Conservation (phyloP, 345 rosid species). For the Rubroshorea leprosula region DNA sequence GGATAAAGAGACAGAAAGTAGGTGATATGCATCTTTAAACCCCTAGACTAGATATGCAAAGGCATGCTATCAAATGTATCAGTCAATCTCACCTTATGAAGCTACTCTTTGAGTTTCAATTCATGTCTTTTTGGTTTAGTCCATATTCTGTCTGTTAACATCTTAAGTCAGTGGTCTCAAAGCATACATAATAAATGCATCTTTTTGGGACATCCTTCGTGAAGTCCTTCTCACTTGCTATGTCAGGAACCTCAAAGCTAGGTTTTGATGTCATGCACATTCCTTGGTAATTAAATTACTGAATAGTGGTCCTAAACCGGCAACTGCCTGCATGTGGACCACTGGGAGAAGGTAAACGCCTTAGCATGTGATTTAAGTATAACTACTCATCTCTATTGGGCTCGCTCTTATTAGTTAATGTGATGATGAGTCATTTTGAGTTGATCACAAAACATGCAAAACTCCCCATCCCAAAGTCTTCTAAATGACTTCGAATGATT, state of each 20-base stretch:
- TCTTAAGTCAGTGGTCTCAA: background rate
- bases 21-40: background rate
- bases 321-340: background rate
- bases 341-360: background rate
- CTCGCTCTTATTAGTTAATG: background rate
- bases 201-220: background rate
- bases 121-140: no score
- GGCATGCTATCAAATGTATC: conserved; percentile 2
- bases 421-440: background rate
- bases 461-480: no score
- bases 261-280: no score
- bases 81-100: background rate
- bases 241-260: background rate
- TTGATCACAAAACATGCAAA: background rate
- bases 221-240: background rate
- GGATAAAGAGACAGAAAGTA: background rate
- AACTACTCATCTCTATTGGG: background rate
- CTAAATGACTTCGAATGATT: no score
- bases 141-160: background rate
- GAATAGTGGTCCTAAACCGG: background rate
- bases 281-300: background rate
- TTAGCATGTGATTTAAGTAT: background rate
- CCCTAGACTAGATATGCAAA: background rate
- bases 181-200: background rate
- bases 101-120: background rate